Conservation (phyloP, 352 stramenopile genomes). For the Globisporangium perplexum region DNA sequence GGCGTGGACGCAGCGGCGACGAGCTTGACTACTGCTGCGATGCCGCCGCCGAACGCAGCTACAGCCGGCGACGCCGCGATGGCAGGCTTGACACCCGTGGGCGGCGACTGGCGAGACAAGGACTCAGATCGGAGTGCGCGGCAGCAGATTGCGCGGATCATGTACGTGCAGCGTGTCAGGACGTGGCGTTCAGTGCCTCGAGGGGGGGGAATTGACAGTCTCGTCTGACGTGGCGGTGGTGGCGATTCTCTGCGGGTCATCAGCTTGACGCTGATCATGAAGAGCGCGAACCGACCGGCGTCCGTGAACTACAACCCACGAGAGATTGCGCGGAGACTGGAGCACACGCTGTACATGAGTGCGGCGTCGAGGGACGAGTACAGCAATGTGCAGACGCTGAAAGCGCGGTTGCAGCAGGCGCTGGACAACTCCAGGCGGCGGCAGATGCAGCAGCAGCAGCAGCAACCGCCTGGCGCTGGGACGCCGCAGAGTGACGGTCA, state of each 20-base stretch:
- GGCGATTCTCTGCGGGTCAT: conserved; percentile 3
- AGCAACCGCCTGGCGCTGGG: conserved; percentile 33
- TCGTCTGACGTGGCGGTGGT: not conserved
- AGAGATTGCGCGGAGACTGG: conserved; percentile 77
- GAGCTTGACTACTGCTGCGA: conserved; percentile 5
- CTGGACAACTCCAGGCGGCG: conserved; percentile 73
- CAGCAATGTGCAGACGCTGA: conserved; percentile 84
- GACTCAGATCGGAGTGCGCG: conserved; percentile 69
- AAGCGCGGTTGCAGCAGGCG: conserved; percentile 76
- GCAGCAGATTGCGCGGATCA: conserved; percentile 86
- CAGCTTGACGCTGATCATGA: conserved; percentile 88
- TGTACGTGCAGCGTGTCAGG: conserved; percentile 37
- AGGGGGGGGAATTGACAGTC: not conserved
- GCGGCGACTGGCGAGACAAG: conserved; percentile 81
- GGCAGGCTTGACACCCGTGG: not conserved
- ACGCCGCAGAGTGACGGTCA: conserved; percentile 11
- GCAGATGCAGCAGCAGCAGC: conserved; percentile 65
- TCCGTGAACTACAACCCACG: conserved; percentile 87
- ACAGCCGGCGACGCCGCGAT: conserved; percentile 14
- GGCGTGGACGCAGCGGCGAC: conserved; percentile 8
- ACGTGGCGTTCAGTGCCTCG: too few relatives aligned
- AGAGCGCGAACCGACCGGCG: conserved; percentile 81
- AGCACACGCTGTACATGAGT: conserved; percentile 87
- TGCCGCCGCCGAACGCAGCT: conserved; percentile 2
- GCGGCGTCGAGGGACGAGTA: conserved; percentile 80